Percentiles rank a stretch among this genome's conserved stretches.
These are phyloP conservation scores for Auricularia auricula-judae DNA, from an alignment of 768 basidiomycete species.

Conservation along the genomic window DNA sequence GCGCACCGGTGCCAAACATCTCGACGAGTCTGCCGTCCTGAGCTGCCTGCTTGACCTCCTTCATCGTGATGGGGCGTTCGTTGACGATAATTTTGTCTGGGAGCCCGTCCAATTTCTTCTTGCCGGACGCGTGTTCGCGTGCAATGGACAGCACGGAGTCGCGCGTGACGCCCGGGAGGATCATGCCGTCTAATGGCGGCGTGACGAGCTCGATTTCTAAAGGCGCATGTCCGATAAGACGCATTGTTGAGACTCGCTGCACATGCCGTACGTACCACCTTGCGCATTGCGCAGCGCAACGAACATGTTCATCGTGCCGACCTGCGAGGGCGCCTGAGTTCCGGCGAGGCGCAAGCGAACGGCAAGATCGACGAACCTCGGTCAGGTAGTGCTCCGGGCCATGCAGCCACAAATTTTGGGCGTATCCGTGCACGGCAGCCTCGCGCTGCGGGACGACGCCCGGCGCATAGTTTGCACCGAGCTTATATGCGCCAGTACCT, in stretches of 20 bases:
- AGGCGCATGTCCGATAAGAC: too few species aligned
- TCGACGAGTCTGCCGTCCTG: constrained; percentile 33
- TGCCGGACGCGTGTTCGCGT: constrained; percentile 43
- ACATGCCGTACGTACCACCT: constrained; percentile 35
- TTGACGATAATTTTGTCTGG: constrained; percentile 45
- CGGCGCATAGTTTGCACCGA: constrained; percentile 84
- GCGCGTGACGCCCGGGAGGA: constrained; percentile 34
- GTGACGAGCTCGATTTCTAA: constrained; percentile 26
- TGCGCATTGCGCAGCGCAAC: constrained; percentile 63
- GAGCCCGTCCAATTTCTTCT: constrained; percentile 34
- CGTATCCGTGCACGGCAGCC: constrained; percentile 67
- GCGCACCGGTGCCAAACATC: constrained; percentile 34
- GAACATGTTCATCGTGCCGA: constrained; percentile 92
- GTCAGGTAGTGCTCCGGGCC: constrained; percentile 46
- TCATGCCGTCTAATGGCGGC: constrained; percentile 30
- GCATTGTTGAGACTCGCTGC: too few species aligned
- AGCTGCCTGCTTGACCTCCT: constrained; percentile 48
- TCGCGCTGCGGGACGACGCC: constrained; percentile 75
- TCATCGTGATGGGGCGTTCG: constrained; percentile 68
- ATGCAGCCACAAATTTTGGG: constrained; percentile 84
- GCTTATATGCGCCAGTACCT: constrained; percentile 82
- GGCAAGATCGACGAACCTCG: constrained; percentile 27
- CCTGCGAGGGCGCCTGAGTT: constrained; percentile 20
- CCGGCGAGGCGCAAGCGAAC: background rate
- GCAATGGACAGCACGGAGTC: constrained; percentile 34